phyloP scores from a whole-genome alignment of 2,329 filamentous ascomycete genomes.

The Metarhizium robertsii region DNA sequence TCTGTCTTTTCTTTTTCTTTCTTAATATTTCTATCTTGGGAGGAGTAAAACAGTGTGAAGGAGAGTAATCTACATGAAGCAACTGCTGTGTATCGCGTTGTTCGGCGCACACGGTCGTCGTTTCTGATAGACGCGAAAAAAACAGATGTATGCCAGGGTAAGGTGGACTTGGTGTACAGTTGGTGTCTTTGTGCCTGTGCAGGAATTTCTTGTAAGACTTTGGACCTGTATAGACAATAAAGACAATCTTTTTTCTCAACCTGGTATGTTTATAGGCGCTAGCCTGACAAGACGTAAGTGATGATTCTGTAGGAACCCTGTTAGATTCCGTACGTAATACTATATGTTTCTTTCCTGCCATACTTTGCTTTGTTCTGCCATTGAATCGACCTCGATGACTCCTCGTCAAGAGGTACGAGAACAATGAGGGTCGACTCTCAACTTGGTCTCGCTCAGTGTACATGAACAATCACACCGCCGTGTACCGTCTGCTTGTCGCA shows the following conservation, averaged over 20 bases:
- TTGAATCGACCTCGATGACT: no score
- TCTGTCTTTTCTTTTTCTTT: constrained; percentile 1
- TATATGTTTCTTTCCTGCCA: no score
- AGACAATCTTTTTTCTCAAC: background rate
- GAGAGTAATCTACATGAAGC: background rate
- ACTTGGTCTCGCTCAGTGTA: no score
- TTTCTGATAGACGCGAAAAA: background rate
- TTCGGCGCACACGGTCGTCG: constrained; percentile 4
- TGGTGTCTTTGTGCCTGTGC: background rate
- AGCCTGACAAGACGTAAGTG: no score
- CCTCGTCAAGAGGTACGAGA: no score
- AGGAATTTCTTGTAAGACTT: background rate
- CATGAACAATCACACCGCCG: no score
- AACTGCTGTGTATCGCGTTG: constrained; percentile 7
- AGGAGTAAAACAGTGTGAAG: background rate
- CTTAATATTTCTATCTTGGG: constrained; percentile 2
- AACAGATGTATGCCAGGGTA: background rate
- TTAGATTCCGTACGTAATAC: no score
- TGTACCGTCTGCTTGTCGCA: no score
- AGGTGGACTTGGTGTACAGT: background rate
- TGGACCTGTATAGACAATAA: background rate
- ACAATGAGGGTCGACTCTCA: no score
- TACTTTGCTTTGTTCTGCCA: no score
- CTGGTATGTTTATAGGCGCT: no score
- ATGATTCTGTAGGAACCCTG: no score